Base-by-base conservation (phyloP, 2,329 filamentous ascomycete species). In the Xylaria sp. region DNA sequence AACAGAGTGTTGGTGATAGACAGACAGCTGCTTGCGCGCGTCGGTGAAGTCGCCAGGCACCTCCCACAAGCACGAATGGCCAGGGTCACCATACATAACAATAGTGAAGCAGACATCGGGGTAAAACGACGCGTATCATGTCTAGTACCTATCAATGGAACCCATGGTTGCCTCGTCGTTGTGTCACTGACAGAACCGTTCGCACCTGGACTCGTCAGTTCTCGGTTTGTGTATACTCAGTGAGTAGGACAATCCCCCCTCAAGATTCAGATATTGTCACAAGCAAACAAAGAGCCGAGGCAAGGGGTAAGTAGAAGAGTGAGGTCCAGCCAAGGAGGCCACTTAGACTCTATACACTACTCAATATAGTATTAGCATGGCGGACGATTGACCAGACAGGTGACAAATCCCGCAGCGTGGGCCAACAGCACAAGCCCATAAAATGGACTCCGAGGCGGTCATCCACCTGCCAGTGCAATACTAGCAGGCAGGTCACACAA, bases 401-500 rank as follows among this genome's bases (percentile, higher is more conserved):
- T 62, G 62, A 62, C 59, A 62, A 62, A 59, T 65, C 43, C 49
- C 56, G 53, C 49, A 51, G 53, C 54, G 44, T 47, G 47, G 35
- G 13, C 21, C 59, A 31, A 46, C 21, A 52, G 17, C 21, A 2
- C 15, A 44, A 6, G 19, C 23, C 43, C 43, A 47, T 46, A 3
- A 15, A 13, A n/a, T 15, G 23, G 41, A 17, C 10, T n/a, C 25
- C 25, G 4, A 47, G 11, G 9, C 29, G 21, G 19, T 29, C 25
- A 15, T 47, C 10, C 31, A 35, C 7, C 31, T 35, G 7, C 31
- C 31, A 15, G 17, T 47, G 15, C 13, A 4, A 33, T 33, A 2
- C 10, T 48, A 17, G n/a, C 46, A 21, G 27, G 8, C 11, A 29
- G 17, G n/a, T 48, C n/a, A n/a, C n/a, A 9, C 15, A 6, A 23